A percentile compares a stretch with the other conserved stretches of the same genome.
Conservation (phyloP, 148 eudicot genomes). For the Amaranthus cruentus region DNA sequence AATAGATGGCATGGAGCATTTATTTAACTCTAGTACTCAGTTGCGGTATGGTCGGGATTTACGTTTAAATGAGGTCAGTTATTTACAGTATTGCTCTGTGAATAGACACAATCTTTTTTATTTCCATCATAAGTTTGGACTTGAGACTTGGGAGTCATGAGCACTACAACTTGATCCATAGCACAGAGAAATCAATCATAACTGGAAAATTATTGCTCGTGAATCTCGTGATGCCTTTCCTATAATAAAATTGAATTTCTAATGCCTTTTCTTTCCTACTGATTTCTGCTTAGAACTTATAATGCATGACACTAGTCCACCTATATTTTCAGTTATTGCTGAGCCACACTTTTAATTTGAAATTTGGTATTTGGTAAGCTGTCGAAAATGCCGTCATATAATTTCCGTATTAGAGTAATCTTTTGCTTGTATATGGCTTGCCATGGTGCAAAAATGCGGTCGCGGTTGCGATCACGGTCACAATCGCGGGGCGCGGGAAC, state of each 20-base stretch:
- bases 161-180: neutral
- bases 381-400: too few relatives aligned
- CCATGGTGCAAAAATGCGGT: too few relatives aligned
- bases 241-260: neutral
- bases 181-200: too few relatives aligned
- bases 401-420: too few relatives aligned
- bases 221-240: neutral
- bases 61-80: conserved; percentile 92
- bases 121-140: neutral
- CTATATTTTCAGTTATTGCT: too few relatives aligned
- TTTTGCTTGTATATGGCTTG: too few relatives aligned
- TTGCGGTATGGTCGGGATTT: conserved; percentile 89
- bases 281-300: neutral
- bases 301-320: neutral
- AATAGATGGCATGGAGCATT: conserved; percentile 95
- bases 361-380: neutral
- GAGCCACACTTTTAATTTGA: neutral
- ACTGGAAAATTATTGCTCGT: too few relatives aligned
- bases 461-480: too few relatives aligned
- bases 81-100: neutral
- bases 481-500: too few relatives aligned
- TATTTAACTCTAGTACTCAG: conserved; percentile 82
- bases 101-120: neutral
- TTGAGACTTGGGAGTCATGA: neutral
- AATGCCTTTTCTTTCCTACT: neutral